Evolutionary conservation across 2,329 filamentous ascomycete genomes (phyloP), one percentile per base, ranked within the genome.

Genomic region (Albophoma yamanashiensis): DNA sequence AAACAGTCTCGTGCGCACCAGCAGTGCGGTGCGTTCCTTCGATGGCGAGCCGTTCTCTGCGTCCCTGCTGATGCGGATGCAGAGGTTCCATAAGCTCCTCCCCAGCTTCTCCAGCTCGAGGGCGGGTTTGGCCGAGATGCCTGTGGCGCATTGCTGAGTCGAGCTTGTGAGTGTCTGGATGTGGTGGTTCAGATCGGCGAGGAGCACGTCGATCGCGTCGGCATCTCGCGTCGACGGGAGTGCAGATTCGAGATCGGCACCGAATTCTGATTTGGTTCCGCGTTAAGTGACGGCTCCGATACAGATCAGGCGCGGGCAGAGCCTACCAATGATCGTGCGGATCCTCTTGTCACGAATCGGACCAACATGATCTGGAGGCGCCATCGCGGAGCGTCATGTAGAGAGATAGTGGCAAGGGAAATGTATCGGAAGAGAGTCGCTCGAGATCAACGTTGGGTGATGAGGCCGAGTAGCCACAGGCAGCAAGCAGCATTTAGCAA

Each of bases 21-120:
- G 64, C 36, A 79, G 65, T 59, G 56, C 74, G 50, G 57, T 47
- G 31, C 59, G 64, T 0, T 66, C 64, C 61, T 65, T 61, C 0
- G 68, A 64, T 4, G 65, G 59, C 1, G 60, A 58, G 27, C 65
- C 52, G 34, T 67, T 60, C 15, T 55, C 63, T 53, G 20, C 64
- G 45, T 63, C 70, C 59, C 62, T 71, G 67, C 57, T 77, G 68
- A 84, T 67, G 34, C 81, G 79, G 1, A 85, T 84, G 47, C 84
- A 85, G 7, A 81, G 68, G 64, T 91, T 91, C 88, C 88, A 91
- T 9, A 91, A 73, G 31, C 76, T 74, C 0, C 81, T 83, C 3
- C 83, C 88, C 8, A 76, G 68, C 6, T 65, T 70, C 62, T 89
- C 86, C 3, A 90, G 73, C 6, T 82, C 77, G 40, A 62, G 67